A percentile compares a stretch with the other conserved stretches of the same genome.
Evolutionary conservation across 2,329 filamentous ascomycete species (phyloP).

Genomic region (Ophiostoma pallidulum): DNA sequence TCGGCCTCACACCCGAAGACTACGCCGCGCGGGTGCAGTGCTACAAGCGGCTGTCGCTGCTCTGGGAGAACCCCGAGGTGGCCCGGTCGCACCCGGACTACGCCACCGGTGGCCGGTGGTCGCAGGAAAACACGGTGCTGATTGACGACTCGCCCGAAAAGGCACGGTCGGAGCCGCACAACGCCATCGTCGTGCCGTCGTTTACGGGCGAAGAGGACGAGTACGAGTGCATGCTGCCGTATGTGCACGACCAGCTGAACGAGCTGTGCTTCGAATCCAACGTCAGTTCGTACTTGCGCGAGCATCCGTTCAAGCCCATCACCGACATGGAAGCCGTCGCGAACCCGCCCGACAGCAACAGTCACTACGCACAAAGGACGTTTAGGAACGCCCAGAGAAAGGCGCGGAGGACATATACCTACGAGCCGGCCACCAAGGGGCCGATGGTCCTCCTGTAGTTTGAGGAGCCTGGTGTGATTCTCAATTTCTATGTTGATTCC

Average conservation of each 20-base stretch:
- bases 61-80: slow-evolving; percentile 54
- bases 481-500: no score
- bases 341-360: slow-evolving; percentile 2
- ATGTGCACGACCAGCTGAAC: slow-evolving; percentile 55
- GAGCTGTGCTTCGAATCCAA: slow-evolving; percentile 43
- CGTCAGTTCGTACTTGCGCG: slow-evolving; percentile 52
- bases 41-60: slow-evolving; percentile 69
- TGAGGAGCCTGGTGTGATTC: no score
- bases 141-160: slow-evolving; percentile 81
- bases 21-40: slow-evolving; percentile 68
- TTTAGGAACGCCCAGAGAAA: no score
- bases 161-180: slow-evolving; percentile 71
- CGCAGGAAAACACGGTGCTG: slow-evolving; percentile 78
- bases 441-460: no score
- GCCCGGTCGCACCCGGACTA: slow-evolving; percentile 35
- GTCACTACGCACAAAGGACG: background rate
- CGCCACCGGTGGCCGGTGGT: slow-evolving; percentile 40
- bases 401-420: background rate
- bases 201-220: slow-evolving; percentile 46
- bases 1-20: slow-evolving; percentile 55
- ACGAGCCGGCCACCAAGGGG: no score
- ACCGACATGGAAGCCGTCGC: background rate
- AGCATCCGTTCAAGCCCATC: slow-evolving; percentile 33
- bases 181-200: slow-evolving; percentile 72
- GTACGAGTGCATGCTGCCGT: slow-evolving; percentile 37